Percentiles rank a stretch among this genome's conserved stretches.
phyloP scores from a whole-genome alignment of 306 rosid genomes.

The Biancaea sappan region DNA sequence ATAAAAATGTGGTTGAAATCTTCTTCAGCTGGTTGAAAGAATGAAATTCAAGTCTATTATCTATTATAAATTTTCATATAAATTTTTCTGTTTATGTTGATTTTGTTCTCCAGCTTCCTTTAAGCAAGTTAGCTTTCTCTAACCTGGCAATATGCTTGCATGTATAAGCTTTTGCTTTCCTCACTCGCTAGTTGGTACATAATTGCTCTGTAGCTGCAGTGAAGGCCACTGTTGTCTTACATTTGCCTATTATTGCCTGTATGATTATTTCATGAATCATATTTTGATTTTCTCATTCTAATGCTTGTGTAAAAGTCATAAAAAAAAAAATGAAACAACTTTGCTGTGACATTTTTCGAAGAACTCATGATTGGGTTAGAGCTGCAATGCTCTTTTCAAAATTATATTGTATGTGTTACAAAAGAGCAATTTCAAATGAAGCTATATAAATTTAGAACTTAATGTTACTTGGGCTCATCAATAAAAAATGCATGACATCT shows the following conservation, averaged over 20 bases:
- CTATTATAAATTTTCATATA: neutral
- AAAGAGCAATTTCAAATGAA: neutral
- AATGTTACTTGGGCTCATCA: neutral
- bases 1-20: neutral
- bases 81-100: neutral
- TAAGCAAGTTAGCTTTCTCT: conserved; percentile 2
- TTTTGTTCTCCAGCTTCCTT: conserved; percentile 5
- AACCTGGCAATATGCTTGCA: neutral
- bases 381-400: conserved; percentile 1
- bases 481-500: conserved; percentile 5
- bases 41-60: conserved; percentile 11
- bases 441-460: neutral
- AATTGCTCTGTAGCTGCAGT: neutral
- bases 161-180: neutral
- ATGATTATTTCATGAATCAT: neutral
- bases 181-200: neutral
- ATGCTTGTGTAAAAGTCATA: too few relatives aligned
- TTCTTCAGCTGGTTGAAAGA: conserved; percentile 20
- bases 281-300: conserved; percentile 6
- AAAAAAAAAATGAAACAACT: neutral
- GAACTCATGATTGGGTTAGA: neutral
- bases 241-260: neutral
- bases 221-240: neutral
- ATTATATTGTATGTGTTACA: conserved; percentile 8
- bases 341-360: neutral